Evolutionary conservation across 2,329 filamentous ascomycete genomes (phyloP).

Genomic region (Cladosporium velox): DNA sequence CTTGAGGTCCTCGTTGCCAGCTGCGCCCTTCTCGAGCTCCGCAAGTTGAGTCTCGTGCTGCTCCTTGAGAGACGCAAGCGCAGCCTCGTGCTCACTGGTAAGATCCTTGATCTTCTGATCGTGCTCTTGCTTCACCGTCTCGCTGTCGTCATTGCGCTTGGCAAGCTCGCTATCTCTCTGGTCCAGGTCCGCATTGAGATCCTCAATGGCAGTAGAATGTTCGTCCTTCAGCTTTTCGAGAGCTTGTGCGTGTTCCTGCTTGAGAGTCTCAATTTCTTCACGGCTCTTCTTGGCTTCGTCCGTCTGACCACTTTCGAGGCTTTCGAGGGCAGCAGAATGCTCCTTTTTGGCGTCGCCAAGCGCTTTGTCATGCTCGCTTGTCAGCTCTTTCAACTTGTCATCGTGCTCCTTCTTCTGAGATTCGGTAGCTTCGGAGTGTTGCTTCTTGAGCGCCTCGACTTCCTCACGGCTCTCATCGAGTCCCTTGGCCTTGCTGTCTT

Average conservation of each 20-base stretch:
- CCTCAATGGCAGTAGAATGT: constrained; percentile 22
- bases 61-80: constrained; percentile 19
- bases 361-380: constrained; percentile 11
- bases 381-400: neutral
- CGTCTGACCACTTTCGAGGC: constrained; percentile 14
- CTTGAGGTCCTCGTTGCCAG: constrained; percentile 8
- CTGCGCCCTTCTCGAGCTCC: neutral
- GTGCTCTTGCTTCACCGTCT: neutral
- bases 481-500: neutral
- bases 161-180: constrained; percentile 3
- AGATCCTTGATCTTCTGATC: neutral
- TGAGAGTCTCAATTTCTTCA: constrained; percentile 9
- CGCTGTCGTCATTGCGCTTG: neutral
- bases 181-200: constrained; percentile 21
- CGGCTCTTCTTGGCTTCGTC: neutral
- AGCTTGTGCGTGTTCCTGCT: constrained; percentile 18
- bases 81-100: constrained; percentile 12
- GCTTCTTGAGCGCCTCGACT: constrained; percentile 14
- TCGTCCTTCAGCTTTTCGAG: constrained; percentile 18
- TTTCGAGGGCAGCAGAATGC: constrained; percentile 13
- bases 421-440: constrained; percentile 18
- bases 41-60: constrained; percentile 3
- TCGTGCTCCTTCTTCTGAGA: constrained; percentile 20
- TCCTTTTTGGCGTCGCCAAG: constrained; percentile 28
- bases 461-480: constrained; percentile 2